phyloP scores from a whole-genome alignment of 805 yeast genomes.

The Lachancea sp. region DNA sequence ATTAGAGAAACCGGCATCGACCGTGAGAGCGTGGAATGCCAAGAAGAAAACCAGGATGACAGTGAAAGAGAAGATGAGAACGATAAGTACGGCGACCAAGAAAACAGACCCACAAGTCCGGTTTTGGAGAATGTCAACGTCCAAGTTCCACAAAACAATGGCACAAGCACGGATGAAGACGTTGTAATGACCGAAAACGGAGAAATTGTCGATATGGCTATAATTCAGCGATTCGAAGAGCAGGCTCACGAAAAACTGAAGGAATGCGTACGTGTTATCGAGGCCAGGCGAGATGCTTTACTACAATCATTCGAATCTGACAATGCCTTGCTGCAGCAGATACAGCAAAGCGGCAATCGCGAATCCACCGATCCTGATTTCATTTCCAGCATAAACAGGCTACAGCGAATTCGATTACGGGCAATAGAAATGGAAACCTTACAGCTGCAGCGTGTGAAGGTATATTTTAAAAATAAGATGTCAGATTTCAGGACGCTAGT shows the following conservation, averaged over 20 bases:
- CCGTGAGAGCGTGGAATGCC: background rate
- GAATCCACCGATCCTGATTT: slow-evolving; percentile 8
- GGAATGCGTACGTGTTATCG: slow-evolving; percentile 22
- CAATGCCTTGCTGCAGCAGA: slow-evolving; percentile 16
- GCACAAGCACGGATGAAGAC: slow-evolving; percentile 8
- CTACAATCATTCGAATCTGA: slow-evolving; percentile 23
- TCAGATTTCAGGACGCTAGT: slow-evolving; percentile 27
- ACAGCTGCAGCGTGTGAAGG: slow-evolving; percentile 24
- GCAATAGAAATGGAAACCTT: slow-evolving; percentile 31
- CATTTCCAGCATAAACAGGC: slow-evolving; percentile 17
- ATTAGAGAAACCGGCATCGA: background rate
- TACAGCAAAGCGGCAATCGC: slow-evolving; percentile 10
- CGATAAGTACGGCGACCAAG: background rate
- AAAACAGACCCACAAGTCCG: background rate
- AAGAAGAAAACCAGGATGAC: background rate
- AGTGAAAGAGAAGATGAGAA: background rate
- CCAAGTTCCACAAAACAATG: background rate
- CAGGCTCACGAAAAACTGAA: slow-evolving; percentile 22
- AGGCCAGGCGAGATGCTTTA: slow-evolving; percentile 22
- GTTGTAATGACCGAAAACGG: slow-evolving; percentile 13
- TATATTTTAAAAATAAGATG: slow-evolving; percentile 20
- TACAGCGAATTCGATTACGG: slow-evolving; percentile 28
- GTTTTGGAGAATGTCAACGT: background rate
- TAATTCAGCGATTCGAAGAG: slow-evolving; percentile 21
- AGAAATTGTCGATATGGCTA: slow-evolving; percentile 13